Evolutionary conservation across 2,329 filamentous ascomycete species (phyloP).

Genomic region (Fonsecaea pedrosoi): DNA sequence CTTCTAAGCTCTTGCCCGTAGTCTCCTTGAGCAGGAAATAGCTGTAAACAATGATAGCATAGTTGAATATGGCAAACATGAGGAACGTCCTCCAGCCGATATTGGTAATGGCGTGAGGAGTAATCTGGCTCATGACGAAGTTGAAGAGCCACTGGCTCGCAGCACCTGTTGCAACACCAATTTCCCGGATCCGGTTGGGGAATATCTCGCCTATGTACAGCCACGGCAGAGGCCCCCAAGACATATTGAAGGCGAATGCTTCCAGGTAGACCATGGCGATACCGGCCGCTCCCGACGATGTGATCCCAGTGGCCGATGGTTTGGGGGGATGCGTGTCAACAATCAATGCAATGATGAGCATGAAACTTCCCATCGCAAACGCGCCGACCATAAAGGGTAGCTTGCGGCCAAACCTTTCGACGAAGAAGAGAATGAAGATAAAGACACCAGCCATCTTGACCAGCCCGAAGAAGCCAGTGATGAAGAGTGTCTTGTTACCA

Average conservation of each 20-base stretch:
- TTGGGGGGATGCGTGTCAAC: slow-evolving; percentile 54
- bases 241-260: slow-evolving; percentile 52
- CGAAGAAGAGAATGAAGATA: slow-evolving; percentile 57
- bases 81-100: slow-evolving; percentile 59
- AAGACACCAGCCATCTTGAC: slow-evolving; percentile 59
- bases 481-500: slow-evolving; percentile 54
- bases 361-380: slow-evolving; percentile 59
- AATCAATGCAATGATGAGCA: slow-evolving; percentile 61
- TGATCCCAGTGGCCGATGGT: slow-evolving; percentile 41
- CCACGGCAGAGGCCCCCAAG: slow-evolving; percentile 49
- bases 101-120: slow-evolving; percentile 53
- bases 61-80: slow-evolving; percentile 60
- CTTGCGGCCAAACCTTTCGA: slow-evolving; percentile 59
- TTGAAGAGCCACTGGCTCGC: slow-evolving; percentile 52
- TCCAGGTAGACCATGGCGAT: slow-evolving; percentile 61
- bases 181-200: slow-evolving; percentile 49
- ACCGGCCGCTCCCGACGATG: slow-evolving; percentile 54
- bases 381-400: slow-evolving; percentile 58
- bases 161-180: slow-evolving; percentile 49
- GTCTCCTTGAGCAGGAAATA: slow-evolving; percentile 54
- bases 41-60: slow-evolving; percentile 53
- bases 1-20: slow-evolving; percentile 53
- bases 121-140: slow-evolving; percentile 51
- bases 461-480: slow-evolving; percentile 61
- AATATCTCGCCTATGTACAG: slow-evolving; percentile 46